A percentile compares a stretch with the other conserved stretches of the same genome.
Evolutionary conservation across 805 yeast genomes (phyloP).

Genomic region (Candida berthetii): DNA sequence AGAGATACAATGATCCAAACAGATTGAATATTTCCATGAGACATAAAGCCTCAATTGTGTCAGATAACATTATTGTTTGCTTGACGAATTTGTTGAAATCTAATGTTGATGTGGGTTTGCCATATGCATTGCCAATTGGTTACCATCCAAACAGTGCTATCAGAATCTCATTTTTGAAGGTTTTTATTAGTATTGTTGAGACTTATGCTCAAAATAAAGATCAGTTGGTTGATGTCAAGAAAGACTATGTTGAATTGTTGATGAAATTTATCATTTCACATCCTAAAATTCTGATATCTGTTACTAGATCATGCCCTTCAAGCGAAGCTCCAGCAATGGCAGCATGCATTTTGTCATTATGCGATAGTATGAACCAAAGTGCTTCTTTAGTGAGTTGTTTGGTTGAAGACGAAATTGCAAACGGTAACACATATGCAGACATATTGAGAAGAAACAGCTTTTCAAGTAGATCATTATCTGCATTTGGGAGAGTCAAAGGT

Average conservation of each 20-base stretch:
- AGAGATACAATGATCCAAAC: slow-evolving; percentile 28
- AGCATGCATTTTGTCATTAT: slow-evolving; percentile 51
- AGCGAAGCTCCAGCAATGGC: slow-evolving; percentile 69
- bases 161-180: slow-evolving; percentile 68
- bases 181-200: slow-evolving; percentile 61
- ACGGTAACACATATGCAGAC: slow-evolving; percentile 59
- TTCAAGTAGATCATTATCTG: slow-evolving; percentile 69
- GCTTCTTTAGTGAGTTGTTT: slow-evolving; percentile 46
- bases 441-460: slow-evolving; percentile 77
- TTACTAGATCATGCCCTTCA: slow-evolving; percentile 59
- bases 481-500: slow-evolving; percentile 67
- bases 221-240: slow-evolving; percentile 16
- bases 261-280: slow-evolving; percentile 21
- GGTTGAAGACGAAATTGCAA: slow-evolving; percentile 55
- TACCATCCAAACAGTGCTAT: slow-evolving; percentile 62
- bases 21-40: slow-evolving; percentile 29
- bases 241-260: slow-evolving; percentile 5
- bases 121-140: slow-evolving; percentile 72
- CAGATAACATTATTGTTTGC: slow-evolving; percentile 58
- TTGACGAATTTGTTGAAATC: slow-evolving; percentile 65
- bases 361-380: slow-evolving; percentile 35
- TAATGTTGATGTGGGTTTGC: slow-evolving; percentile 73
- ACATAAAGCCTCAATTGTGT: slow-evolving; percentile 51
- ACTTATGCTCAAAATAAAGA: slow-evolving; percentile 23
- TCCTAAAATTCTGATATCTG: slow-evolving; percentile 40